Evolutionary conservation across 768 basidiomycete species (phyloP), one percentile per base, ranked within the genome.

Genomic region (Boletus fagicola): DNA sequence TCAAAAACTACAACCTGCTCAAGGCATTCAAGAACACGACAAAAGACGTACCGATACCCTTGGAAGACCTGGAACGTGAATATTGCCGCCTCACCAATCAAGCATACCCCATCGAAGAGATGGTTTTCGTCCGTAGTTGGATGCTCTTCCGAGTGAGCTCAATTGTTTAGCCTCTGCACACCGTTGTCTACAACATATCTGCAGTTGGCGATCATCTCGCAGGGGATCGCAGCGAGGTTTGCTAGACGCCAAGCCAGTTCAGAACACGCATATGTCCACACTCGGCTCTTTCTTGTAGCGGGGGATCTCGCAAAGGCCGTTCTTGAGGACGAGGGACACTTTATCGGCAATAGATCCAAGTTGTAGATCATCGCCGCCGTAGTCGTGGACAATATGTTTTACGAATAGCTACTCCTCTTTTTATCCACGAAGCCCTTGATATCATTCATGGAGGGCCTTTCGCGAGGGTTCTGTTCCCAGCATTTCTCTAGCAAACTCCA

Each of bases 221-320:
- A 97, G 74, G 94, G 94, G 4, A 94, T 97, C 60, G 90, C 94
- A 2, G 94, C 94, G 31, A 83, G 94, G 44, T 84, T 83, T 51
- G 92, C 92, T 1, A 80, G 87, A 26, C 83, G 91, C 20, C 94
- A 97, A 72, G 93, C 94, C 4, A 94, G 90, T 68, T 95, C 93
- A 0, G 92, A 93, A 70, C 75, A 77, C 43, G 94, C 94, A 8
- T 75, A 72, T 44, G 59, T 78, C 47, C 76, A 80, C 40, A 57
- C 51, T 12, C 52, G 56, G 1, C 65, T 77, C 10, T 91, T 90
- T 71, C 85, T 82, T 15, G 59, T 83, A 24, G 73, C 90, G 47
- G 92, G 91, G 31, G 71, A 73, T 22, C 65, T 92, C 38, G 90
- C 92, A 9, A 82, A 74, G 65, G 70, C 69, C 22, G 78, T 83